These are phyloP conservation scores for Juncus inflexus DNA, from an alignment of 176 grass and related monocot genomes.

Conservation along the genomic window DNA sequence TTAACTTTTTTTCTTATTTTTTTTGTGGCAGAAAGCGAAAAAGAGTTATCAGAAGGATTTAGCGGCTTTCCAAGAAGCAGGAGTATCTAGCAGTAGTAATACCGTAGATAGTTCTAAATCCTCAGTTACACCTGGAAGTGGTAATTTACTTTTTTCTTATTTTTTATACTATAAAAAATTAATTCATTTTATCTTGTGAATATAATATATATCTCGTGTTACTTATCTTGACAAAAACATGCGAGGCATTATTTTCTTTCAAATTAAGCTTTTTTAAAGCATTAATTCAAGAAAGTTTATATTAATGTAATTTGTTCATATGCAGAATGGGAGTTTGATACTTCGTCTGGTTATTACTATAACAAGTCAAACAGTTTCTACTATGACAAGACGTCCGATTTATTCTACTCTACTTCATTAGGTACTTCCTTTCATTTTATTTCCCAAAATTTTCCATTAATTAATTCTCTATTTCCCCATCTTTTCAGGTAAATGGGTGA, in stretches of 20 bases:
- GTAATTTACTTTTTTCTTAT: constrained; percentile 41
- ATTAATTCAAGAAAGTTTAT: no score
- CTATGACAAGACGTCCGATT: constrained; percentile 65
- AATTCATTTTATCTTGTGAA: background rate
- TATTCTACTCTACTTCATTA: constrained; percentile 73
- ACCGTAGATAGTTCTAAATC: constrained; percentile 37
- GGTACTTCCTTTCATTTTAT: constrained; percentile 20
- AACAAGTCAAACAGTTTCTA: constrained; percentile 62
- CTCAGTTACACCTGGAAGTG: constrained; percentile 49
- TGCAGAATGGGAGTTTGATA: constrained; percentile 68
- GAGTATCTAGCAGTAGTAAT: constrained; percentile 23
- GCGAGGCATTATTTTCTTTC: background rate
- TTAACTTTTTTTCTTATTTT: constrained; percentile 20
- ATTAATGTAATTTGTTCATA: no score
- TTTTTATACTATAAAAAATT: background rate
- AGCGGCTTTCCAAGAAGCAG: constrained; percentile 27
- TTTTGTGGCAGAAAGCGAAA: constrained; percentile 66
- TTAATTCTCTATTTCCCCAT: constrained; percentile 15
- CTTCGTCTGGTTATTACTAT: constrained; percentile 62
- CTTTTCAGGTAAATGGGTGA: constrained; percentile 68
- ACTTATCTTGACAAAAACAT: no score
- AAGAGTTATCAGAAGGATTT: constrained; percentile 89
- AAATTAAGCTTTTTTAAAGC: background rate
- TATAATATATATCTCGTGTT: no score
- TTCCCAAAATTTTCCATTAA: background rate